phyloP scores from a whole-genome alignment of 2,329 filamentous ascomycete species.

The Cladophialophora exuberans region DNA sequence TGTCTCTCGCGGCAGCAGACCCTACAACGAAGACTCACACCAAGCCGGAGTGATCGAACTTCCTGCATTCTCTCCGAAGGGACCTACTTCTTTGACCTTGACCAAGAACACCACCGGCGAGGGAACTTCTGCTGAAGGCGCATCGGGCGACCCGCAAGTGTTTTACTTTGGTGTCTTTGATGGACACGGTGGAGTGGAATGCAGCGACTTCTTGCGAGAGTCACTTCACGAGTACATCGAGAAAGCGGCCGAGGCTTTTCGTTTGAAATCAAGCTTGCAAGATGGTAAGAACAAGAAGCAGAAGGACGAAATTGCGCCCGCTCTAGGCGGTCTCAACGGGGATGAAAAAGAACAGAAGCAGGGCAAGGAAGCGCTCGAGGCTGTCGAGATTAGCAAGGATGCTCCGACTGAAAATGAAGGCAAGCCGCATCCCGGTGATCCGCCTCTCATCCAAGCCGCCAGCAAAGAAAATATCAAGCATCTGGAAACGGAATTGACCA shows the following conservation, averaged over 20 bases:
- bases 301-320: slow-evolving; percentile 7
- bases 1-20: slow-evolving; percentile 76
- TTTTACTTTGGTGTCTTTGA: slow-evolving; percentile 99
- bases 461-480: slow-evolving; percentile 65
- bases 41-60: slow-evolving; percentile 93
- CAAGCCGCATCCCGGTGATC: slow-evolving; percentile 33
- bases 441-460: slow-evolving; percentile 56
- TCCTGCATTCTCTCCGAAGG: slow-evolving; percentile 85
- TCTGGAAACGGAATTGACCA: slow-evolving; percentile 72
- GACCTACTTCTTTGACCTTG: slow-evolving; percentile 65
- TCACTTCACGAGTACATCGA: slow-evolving; percentile 89
- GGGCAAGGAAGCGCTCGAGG: slow-evolving; percentile 22
- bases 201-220: slow-evolving; percentile 82
- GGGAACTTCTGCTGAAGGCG: slow-evolving; percentile 67
- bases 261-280: slow-evolving; percentile 74
- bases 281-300: slow-evolving; percentile 34
- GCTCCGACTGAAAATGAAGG: slow-evolving; percentile 3
- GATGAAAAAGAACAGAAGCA: slow-evolving; percentile 20
- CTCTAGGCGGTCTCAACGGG: slow-evolving; percentile 12
- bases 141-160: slow-evolving; percentile 87
- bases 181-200: slow-evolving; percentile 88
- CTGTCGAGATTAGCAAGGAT: slow-evolving; percentile 16
- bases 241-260: slow-evolving; percentile 74
- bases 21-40: slow-evolving; percentile 91
- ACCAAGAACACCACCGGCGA: slow-evolving; percentile 32